These are phyloP conservation scores for Musa acuminata DNA, from an alignment of 176 grass and related monocot genomes.

Conservation along the genomic window DNA sequence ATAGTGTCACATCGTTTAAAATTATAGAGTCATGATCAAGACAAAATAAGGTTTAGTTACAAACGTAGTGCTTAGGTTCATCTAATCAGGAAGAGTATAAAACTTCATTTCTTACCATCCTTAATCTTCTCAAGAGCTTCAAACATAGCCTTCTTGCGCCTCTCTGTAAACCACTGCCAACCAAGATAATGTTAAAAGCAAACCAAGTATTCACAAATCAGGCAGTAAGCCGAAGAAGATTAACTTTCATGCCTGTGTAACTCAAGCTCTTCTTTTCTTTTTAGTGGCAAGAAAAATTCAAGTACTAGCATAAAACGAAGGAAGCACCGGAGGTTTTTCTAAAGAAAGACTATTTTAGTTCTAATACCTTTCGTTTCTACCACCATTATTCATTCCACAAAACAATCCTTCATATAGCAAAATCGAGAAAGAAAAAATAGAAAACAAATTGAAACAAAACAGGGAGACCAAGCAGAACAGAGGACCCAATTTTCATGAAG, in stretches of 20 bases:
- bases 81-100: not conserved
- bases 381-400: too few species aligned
- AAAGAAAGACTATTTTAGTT: not conserved
- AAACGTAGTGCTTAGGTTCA: not conserved
- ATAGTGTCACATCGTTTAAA: too few species aligned
- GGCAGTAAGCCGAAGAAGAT: not conserved
- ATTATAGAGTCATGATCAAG: too few species aligned
- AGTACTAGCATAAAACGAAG: too few species aligned
- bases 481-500: too few species aligned
- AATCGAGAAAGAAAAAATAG: too few species aligned
- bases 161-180: constrained; percentile 9
- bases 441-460: too few species aligned
- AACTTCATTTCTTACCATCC: not conserved
- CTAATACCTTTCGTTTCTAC: too few species aligned
- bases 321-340: not conserved
- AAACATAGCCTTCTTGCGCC: constrained; percentile 14
- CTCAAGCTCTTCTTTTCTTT: too few species aligned
- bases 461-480: too few species aligned
- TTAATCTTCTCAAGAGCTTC: constrained; percentile 19
- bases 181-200: constrained; percentile 1
- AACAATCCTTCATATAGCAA: too few species aligned
- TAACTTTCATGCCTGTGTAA: not conserved
- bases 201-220: not conserved
- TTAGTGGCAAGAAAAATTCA: too few species aligned
- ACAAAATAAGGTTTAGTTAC: not conserved